Conservation (phyloP, 1,284 basidiomycete species). For the Ganoderma leucocontextum region DNA sequence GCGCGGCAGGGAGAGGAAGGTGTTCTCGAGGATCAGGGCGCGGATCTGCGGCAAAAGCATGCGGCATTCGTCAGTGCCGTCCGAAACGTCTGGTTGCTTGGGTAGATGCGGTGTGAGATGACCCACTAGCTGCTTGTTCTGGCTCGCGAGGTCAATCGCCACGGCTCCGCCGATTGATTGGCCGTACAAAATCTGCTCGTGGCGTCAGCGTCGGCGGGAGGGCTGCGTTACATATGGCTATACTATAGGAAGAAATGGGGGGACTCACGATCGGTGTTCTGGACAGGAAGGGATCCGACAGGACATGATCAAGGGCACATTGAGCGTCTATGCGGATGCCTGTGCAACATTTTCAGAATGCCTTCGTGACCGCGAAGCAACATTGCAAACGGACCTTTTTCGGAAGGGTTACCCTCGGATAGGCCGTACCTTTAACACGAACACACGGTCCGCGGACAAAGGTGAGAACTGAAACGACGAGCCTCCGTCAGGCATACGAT, state of each 20-base stretch:
- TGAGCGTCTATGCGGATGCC: slow-evolving; percentile 86
- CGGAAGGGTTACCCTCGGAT: slow-evolving; percentile 85
- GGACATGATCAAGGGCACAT: slow-evolving; percentile 81
- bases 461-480: background rate
- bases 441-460: background rate
- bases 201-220: background rate
- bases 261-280: slow-evolving; percentile 70
- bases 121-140: slow-evolving; percentile 75
- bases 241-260: slow-evolving; percentile 18
- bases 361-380: background rate
- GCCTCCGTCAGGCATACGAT: slow-evolving; percentile 6
- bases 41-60: slow-evolving; percentile 54
- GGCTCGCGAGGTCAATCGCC: slow-evolving; percentile 85
- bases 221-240: background rate
- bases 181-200: slow-evolving; percentile 80
- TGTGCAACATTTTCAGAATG: slow-evolving; percentile 40
- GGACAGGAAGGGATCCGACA: slow-evolving; percentile 72
- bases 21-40: slow-evolving; percentile 94
- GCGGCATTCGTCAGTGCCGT: background rate
- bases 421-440: slow-evolving; percentile 71
- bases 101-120: background rate
- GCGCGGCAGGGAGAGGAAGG: slow-evolving; percentile 83
- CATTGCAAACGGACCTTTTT: slow-evolving; percentile 65
- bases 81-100: background rate
- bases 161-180: slow-evolving; percentile 98